These are phyloP conservation scores for Annulohypoxylon moriforme DNA, from an alignment of 495 filamentous ascomycete species.

Conservation along the genomic window DNA sequence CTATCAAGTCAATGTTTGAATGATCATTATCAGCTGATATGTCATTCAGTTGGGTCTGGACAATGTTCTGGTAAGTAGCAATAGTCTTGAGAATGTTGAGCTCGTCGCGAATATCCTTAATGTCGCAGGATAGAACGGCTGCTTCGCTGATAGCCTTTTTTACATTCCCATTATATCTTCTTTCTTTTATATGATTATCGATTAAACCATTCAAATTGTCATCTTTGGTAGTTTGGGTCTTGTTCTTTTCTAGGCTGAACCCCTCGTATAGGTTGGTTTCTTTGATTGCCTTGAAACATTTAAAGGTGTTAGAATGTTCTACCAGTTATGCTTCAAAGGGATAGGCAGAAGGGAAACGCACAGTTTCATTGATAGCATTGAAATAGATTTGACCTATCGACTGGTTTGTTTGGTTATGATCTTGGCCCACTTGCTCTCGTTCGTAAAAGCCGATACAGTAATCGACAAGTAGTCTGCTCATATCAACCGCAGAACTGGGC, in stretches of 20 bases:
- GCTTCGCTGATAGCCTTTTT: background rate
- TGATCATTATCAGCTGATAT: background rate
- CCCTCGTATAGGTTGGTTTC: background rate
- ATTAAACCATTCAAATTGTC: no score
- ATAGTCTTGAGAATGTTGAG: constrained; percentile 3
- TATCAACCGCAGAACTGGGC: constrained; percentile 31
- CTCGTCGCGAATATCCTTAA: constrained; percentile 7
- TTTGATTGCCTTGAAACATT: background rate
- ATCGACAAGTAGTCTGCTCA: constrained; percentile 25
- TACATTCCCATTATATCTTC: background rate
- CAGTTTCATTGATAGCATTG: background rate
- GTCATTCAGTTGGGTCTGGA: background rate
- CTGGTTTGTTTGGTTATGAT: background rate
- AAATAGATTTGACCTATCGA: background rate
- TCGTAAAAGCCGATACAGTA: constrained; percentile 30
- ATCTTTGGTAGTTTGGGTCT: background rate
- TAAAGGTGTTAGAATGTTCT: background rate
- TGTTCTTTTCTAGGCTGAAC: background rate
- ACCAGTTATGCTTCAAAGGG: background rate
- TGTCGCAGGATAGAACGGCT: background rate
- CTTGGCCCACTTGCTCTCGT: background rate
- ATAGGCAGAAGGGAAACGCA: background rate
- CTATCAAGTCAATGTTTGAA: background rate
- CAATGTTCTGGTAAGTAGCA: background rate
- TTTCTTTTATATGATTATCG: background rate